A percentile compares a stretch with the other conserved stretches of the same genome.
Conservation (phyloP, 2,329 filamentous ascomycete genomes). For the Aspergillus hiratsukae region DNA sequence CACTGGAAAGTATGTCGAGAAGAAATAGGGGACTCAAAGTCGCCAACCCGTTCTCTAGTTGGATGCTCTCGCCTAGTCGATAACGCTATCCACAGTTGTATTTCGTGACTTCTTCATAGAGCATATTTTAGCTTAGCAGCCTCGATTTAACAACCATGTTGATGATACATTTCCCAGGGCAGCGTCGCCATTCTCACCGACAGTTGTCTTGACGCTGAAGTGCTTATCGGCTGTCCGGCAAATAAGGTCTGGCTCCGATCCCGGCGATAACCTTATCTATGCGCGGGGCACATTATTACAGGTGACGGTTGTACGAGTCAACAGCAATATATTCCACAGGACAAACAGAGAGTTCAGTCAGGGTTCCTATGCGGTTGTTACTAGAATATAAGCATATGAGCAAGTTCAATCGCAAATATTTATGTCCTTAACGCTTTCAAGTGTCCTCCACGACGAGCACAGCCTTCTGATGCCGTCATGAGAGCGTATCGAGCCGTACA, state of each 20-base stretch:
- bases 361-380: background rate
- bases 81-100: background rate
- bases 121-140: background rate
- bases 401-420: background rate
- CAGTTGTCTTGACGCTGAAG: background rate
- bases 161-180: background rate
- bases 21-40: conserved; percentile 3
- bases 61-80: background rate
- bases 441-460: background rate
- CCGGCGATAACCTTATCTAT: conserved; percentile 35
- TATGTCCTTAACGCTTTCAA: background rate
- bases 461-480: background rate
- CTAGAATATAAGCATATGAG: background rate
- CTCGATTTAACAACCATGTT: background rate
- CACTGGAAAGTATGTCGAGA: conserved; percentile 47
- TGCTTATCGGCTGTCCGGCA: background rate
- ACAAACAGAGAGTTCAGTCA: background rate
- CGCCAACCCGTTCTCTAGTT: background rate
- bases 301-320: background rate
- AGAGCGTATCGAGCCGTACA: background rate
- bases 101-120: background rate
- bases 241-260: conserved; percentile 22
- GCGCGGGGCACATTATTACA: conserved; percentile 14
- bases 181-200: background rate
- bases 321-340: background rate